These are phyloP conservation scores for Emiliania huxleyi DNA, from an alignment of 78 protist genomes.

Conservation along the genomic window DNA sequence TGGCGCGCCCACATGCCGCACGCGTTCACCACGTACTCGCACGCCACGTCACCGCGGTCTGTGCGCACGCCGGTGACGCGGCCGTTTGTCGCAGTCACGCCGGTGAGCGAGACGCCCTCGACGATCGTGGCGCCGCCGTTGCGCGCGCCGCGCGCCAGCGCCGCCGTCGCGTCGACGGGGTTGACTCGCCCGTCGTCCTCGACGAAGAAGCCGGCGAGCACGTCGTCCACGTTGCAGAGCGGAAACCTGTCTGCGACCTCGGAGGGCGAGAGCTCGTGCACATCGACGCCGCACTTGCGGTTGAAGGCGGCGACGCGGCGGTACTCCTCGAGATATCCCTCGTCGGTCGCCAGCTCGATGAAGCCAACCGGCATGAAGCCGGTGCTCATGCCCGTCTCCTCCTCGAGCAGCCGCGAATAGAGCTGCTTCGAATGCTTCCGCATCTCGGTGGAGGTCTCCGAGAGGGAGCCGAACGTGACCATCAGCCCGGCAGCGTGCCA, in stretches of 20 bases:
- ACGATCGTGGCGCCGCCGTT: not conserved
- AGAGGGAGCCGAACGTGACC: conserved; percentile 45
- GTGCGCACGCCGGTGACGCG: conserved; percentile 5
- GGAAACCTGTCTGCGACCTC: conserved; percentile 19
- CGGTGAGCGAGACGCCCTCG: not conserved
- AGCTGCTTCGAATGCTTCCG: conserved; percentile 26
- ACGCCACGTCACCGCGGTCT: not conserved
- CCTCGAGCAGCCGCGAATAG: not conserved
- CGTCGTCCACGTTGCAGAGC: conserved; percentile 27
- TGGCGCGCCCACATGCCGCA: conserved; percentile 31
- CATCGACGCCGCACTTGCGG: conserved; percentile 39
- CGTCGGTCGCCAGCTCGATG: conserved; percentile 39
- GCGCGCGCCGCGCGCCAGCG: not conserved
- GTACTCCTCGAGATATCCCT: conserved; percentile 25
- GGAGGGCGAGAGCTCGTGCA: conserved; percentile 21
- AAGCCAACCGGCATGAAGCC: conserved; percentile 36
- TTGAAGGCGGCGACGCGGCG: conserved; percentile 36
- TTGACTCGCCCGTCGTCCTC: conserved; percentile 34
- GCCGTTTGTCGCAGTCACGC: not conserved
- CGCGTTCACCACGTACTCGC: conserved; percentile 12
- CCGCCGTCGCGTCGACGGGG: conserved; percentile 47
- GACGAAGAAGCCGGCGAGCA: conserved; percentile 23
- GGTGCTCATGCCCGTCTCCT: conserved; percentile 24
- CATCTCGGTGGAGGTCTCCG: conserved; percentile 21
- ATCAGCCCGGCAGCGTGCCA: conserved; percentile 48